Evolutionary conservation across 306 rosid genomes (phyloP), one percentile per base, ranked within the genome.

Genomic region (Vicia sativa): DNA sequence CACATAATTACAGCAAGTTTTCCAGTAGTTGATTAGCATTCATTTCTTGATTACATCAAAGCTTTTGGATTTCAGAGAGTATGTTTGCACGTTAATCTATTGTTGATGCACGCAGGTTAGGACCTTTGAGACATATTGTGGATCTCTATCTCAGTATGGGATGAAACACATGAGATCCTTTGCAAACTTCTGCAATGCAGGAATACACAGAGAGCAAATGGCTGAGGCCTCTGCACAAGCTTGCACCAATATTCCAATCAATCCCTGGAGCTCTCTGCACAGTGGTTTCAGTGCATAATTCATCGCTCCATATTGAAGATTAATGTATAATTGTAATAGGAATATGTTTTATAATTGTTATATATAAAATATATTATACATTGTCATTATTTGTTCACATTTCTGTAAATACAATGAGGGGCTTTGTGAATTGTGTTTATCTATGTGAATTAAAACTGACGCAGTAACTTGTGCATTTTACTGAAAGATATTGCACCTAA

Each of bases 91-190:
- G 26, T 23, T 76, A 15, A 58, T 43, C 35, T 46, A 4, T 45
- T 71, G 6, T 74, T 9, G 41, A 21, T 54, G 57, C 54, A 70
- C 68, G 74, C 81, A 88, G 99, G 97, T 95, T 80, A 84, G 95
- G 80, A 84, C 78, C 75, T 95, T 83, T 56, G 97, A 90, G 90
- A 81, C 89, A 13, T 74, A 81, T 34, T 95, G 97, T 46, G 99
- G 95, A 72, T 90, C 92, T 7, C 66, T 95, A 16, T 95, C 97
- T 49, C 92, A 85, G 62, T 95, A 90, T 39, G 99, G 99, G 55
- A 90, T 95, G 92, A 95, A 95, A 67, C 96, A 90, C 79, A 90
- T 87, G 97, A 71, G 96, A 41, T 90, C 97, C 68, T 82, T 95
- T 44, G 97, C 92, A 62, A 95, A 88, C 86, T 60, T 90, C 78